These are phyloP conservation scores for Rhizopus microsporus DNA, from an alignment of 371 early-diverging fungal genomes.

Conservation along the genomic window DNA sequence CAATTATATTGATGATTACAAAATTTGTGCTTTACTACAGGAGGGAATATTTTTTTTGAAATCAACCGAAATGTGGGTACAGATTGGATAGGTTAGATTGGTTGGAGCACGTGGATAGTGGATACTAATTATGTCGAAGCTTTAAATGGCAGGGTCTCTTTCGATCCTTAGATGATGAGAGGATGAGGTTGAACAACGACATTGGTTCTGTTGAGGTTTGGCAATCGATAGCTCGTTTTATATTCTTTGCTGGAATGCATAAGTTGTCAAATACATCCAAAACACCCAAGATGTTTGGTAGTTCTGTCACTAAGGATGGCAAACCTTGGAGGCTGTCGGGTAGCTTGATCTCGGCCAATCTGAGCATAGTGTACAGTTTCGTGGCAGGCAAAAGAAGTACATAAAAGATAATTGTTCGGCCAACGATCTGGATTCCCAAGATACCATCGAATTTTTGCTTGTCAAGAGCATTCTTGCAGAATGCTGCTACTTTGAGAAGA, in stretches of 20 bases:
- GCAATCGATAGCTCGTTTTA: no score
- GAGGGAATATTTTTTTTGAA: no score
- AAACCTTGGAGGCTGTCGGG: conserved; percentile 18
- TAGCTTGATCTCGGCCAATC: conserved; percentile 17
- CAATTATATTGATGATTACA: no score
- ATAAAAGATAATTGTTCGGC: conserved; percentile 21
- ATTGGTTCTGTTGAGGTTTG: background rate
- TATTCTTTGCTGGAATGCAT: no score
- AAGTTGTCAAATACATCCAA: conserved; percentile 14
- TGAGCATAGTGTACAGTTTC: conserved; percentile 16
- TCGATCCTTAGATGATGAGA: conserved; percentile 1
- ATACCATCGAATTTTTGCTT: conserved; percentile 20
- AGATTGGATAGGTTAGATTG: no score
- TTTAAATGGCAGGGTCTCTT: conserved; percentile 6
- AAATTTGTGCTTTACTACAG: no score
- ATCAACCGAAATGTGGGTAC: no score
- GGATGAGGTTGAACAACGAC: conserved; percentile 5
- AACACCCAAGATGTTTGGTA: conserved; percentile 13
- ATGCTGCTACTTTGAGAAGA: conserved; percentile 25
- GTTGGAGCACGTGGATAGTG: no score
- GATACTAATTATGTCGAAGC: conserved; percentile 8
- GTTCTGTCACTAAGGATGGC: conserved; percentile 17
- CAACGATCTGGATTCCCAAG: conserved; percentile 20
- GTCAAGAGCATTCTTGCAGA: conserved; percentile 28
- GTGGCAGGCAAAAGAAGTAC: conserved; percentile 21